phyloP scores from a whole-genome alignment of 176 grass and related monocot genomes.

The Eremochloa ophiuroides region DNA sequence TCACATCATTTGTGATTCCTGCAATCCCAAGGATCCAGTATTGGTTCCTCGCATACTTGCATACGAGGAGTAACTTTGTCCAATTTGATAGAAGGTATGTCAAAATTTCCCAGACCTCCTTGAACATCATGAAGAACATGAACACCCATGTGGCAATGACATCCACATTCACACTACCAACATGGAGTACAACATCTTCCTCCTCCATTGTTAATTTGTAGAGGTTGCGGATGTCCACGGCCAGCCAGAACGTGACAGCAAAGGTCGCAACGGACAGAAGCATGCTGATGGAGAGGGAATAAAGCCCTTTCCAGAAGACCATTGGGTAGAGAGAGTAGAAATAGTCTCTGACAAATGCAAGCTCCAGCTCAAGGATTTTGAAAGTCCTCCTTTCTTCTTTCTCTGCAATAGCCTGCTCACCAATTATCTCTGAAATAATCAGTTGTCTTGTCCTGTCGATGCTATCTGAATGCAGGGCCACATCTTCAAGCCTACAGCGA shows the following conservation, averaged over 20 bases:
- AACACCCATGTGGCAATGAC: neutral
- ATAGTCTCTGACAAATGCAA: constrained; percentile 3
- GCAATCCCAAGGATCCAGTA: rapidly evolving
- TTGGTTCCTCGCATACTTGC: neutral
- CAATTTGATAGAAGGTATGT: constrained; percentile 17
- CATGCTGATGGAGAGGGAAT: neutral
- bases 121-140: constrained; percentile 2
- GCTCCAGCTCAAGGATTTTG: constrained; percentile 15
- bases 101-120: constrained; percentile 22
- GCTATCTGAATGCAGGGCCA: neutral
- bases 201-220: neutral
- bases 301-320: neutral
- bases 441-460: neutral
- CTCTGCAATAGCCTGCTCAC: neutral
- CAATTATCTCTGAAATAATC: neutral
- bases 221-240: neutral
- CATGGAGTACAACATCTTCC: no score
- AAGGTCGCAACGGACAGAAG: neutral
- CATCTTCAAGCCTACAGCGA: constrained; percentile 27
- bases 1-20: no score
- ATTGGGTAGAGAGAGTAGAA: neutral
- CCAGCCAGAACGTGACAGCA: neutral
- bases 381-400: neutral
- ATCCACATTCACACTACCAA: neutral
- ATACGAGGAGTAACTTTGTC: constrained; percentile 10